These are phyloP conservation scores for Ophidiomyces ophidiicola DNA, from an alignment of 2,329 filamentous ascomycete genomes.

Conservation along the genomic window DNA sequence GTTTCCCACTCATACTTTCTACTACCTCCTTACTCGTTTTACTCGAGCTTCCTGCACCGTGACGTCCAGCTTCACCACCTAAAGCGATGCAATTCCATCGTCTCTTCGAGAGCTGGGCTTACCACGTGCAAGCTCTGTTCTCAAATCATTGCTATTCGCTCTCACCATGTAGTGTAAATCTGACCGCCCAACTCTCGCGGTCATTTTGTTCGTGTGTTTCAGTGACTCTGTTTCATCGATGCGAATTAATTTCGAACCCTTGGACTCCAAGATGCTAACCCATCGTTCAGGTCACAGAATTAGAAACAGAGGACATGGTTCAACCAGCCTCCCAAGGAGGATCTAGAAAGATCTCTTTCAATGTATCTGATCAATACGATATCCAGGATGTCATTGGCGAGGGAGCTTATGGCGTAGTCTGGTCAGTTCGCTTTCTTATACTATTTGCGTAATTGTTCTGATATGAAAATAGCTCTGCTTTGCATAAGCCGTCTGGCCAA, in stretches of 20 bases:
- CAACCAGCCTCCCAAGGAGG: constrained; percentile 40
- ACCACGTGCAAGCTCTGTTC: background rate
- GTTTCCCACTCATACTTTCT: background rate
- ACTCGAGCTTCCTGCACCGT: background rate
- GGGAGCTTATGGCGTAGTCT: constrained; percentile 95
- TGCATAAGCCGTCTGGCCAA: constrained; percentile 95
- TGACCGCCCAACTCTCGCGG: background rate
- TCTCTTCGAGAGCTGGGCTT: constrained; percentile 1
- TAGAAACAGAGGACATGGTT: constrained; percentile 26
- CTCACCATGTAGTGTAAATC: constrained; percentile 4
- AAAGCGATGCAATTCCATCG: background rate
- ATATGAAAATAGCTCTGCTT: constrained; percentile 57
- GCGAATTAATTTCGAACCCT: background rate
- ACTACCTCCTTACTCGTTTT: background rate
- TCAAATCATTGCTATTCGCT: background rate
- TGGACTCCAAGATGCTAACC: constrained; percentile 2
- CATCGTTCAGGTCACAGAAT: constrained; percentile 1
- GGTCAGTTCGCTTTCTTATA: no score
- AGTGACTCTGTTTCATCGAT: background rate
- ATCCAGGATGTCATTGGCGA: constrained; percentile 99
- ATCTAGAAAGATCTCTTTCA: constrained; percentile 94
- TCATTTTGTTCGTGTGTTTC: background rate
- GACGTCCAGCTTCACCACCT: no score
- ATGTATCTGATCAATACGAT: constrained; percentile 98
- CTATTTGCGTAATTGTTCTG: constrained; percentile 10